Conservation (phyloP, 2,329 filamentous ascomycete genomes). For the Sporothrix phasma region DNA sequence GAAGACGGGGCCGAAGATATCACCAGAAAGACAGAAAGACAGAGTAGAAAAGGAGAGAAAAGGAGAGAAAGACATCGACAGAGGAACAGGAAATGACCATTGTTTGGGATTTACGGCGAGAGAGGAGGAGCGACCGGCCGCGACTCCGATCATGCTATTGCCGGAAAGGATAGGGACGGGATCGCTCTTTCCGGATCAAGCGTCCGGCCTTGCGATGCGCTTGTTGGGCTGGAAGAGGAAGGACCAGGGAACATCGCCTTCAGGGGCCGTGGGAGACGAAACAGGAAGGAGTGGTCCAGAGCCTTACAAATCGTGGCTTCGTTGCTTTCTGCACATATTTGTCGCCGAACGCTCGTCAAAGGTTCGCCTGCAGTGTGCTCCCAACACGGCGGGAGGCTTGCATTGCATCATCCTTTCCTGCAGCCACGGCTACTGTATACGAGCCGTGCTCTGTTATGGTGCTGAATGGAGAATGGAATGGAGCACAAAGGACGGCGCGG, state of each 20-base stretch:
- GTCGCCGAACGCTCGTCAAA: not conserved
- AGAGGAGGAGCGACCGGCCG: not conserved
- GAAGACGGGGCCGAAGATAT: not conserved
- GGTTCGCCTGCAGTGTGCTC: not conserved
- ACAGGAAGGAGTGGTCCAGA: not conserved
- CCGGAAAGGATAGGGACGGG: not conserved
- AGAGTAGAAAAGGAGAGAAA: not conserved
- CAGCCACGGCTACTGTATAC: too few relatives aligned
- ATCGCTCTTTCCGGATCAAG: conserved; percentile 9
- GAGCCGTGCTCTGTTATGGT: too few relatives aligned
- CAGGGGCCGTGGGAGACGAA: not conserved
- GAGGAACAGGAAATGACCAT: not conserved
- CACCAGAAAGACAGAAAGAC: not conserved
- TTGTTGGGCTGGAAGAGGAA: conserved; percentile 1
- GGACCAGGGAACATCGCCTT: not conserved
- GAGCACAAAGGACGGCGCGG: not conserved
- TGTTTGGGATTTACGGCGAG: conserved; percentile 4
- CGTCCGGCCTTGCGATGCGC: not conserved
- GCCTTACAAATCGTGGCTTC: not conserved
- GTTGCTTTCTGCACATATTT: too few relatives aligned
- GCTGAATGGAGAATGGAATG: too few relatives aligned
- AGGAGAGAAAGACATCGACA: not conserved
- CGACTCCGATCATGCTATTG: not conserved
- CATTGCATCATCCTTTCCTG: too few relatives aligned
- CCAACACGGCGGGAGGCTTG: too few relatives aligned